Evolutionary conservation across 352 stramenopile species (phyloP), one percentile per base, ranked within the genome.

Genomic region (Globisporangium emineosum): DNA sequence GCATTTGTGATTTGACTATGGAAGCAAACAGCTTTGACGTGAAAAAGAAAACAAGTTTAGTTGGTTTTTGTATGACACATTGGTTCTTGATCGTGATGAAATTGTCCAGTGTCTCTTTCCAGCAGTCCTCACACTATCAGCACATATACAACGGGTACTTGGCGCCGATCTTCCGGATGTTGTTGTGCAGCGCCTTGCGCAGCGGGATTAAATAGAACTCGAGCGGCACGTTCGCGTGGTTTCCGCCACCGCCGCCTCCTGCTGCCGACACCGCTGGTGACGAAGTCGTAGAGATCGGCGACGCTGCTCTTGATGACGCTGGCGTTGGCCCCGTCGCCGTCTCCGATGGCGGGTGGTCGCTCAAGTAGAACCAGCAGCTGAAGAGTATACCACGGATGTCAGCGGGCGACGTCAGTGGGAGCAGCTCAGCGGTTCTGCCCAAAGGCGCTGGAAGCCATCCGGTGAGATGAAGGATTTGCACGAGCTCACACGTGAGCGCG

Each of bases 331-430:
- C 77, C 19, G 69, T 58, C 0, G 72, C 67, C 21, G 69, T 77
- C 3, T 71, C 72, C 1, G 59, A 70, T 7, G 86, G 86, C 8
- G 86, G 84, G 30, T 92, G 79, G 54, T 94, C 85, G 1, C 79
- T 78, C 49, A 94, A 74, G 64, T 88, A 94, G 62, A 90, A 91
- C 86, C 86, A 94, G 63, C 83, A 90, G 66, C 81, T 89, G 37
- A 92, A 91, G 42, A 94, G 76, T 59, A 94, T 90, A 0, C 70
- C 71, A 25, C 86, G 84, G 40, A 93, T 89, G 45, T 94, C 86
- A 7, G 73, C 73, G 0, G 86, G 79, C 13, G 78, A 83, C 1
- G 85, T 88, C 35, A 90, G 51, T 15, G 83, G 86, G 19, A 94
- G 69, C 62, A 94, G 60, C 61, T 92, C 79, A 0, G 76, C 83